phyloP scores from a whole-genome alignment of 2,329 filamentous ascomycete genomes.

The Madurella fahalii region DNA sequence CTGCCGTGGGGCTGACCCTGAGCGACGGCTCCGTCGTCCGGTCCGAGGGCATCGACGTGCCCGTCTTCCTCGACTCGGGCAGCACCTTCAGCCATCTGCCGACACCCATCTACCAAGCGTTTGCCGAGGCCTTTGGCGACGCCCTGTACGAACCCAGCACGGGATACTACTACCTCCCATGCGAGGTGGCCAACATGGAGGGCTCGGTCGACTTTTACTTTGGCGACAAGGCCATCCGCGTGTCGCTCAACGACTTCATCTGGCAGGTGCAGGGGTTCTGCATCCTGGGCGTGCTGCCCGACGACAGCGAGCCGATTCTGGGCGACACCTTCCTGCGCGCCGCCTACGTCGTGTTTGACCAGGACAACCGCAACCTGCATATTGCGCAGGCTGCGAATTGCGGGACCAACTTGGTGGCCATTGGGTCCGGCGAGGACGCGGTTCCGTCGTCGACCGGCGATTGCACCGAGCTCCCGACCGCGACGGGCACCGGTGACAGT shows the following conservation, averaged over 20 bases:
- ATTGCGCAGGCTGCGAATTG: constrained; percentile 33
- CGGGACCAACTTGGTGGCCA: constrained; percentile 28
- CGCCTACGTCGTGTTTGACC: constrained; percentile 33
- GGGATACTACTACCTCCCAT: constrained; percentile 45
- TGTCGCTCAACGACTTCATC: constrained; percentile 48
- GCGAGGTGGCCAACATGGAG: constrained; percentile 33
- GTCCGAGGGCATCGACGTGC: constrained; percentile 21
- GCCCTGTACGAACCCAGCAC: constrained; percentile 32
- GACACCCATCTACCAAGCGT: constrained; percentile 36
- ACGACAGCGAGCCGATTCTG: constrained; percentile 26
- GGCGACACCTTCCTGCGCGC: constrained; percentile 33
- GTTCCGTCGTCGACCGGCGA: constrained; percentile 17
- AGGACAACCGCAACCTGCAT: constrained; percentile 30
- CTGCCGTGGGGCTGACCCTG: constrained; percentile 26
- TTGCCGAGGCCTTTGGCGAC: constrained; percentile 43
- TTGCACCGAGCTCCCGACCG: constrained; percentile 18
- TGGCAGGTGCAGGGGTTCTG: constrained; percentile 40
- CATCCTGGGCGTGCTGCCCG: constrained; percentile 35
- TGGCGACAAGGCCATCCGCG: constrained; percentile 37
- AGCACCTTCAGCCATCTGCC: constrained; percentile 48
- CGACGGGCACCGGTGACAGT: not conserved
- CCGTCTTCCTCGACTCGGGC: constrained; percentile 47
- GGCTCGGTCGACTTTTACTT: constrained; percentile 50
- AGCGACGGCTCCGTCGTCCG: constrained; percentile 20
- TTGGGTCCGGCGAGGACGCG: constrained; percentile 24